Evolutionary conservation across 1,284 basidiomycete species (phyloP).

Genomic region (Inonotus hispidus): DNA sequence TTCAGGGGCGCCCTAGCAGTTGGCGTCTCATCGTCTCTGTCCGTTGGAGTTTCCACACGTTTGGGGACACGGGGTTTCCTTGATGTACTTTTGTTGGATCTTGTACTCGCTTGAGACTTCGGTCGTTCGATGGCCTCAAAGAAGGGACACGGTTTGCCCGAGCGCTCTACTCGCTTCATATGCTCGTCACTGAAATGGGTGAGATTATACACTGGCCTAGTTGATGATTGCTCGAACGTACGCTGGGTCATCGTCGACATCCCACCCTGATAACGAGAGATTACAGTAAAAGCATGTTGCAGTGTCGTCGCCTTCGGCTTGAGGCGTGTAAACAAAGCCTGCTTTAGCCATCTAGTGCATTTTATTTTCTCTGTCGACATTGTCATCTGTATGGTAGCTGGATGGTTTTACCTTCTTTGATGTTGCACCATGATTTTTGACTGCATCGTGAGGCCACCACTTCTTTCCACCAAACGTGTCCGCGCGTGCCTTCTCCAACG

Average conservation of each 20-base stretch:
- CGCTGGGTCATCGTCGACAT: constrained; percentile 74
- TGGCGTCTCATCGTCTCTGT: neutral
- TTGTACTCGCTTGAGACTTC: constrained; percentile 20
- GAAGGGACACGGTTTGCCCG: constrained; percentile 46
- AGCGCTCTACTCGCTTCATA: constrained; percentile 47
- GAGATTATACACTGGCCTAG: neutral
- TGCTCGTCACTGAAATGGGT: constrained; percentile 53
- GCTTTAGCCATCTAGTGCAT: constrained; percentile 69
- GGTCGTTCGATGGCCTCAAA: constrained; percentile 29
- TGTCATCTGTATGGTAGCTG: neutral
- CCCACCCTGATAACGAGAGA: constrained; percentile 74
- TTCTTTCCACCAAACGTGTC: constrained; percentile 54
- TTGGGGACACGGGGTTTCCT: constrained; percentile 8
- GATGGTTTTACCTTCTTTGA: constrained; percentile 49
- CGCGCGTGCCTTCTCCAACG: constrained; percentile 63
- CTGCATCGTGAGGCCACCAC: constrained; percentile 70
- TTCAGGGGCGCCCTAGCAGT: neutral
- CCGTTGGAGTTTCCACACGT: neutral
- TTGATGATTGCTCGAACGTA: constrained; percentile 32
- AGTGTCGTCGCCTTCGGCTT: constrained; percentile 59
- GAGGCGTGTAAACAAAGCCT: constrained; percentile 74
- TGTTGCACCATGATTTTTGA: constrained; percentile 58
- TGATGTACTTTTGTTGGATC: constrained; percentile 17
- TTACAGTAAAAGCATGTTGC: constrained; percentile 77
- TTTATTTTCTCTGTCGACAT: constrained; percentile 11